Base-by-base conservation (phyloP, 768 basidiomycete species). In the Podaxis sp. region DNA sequence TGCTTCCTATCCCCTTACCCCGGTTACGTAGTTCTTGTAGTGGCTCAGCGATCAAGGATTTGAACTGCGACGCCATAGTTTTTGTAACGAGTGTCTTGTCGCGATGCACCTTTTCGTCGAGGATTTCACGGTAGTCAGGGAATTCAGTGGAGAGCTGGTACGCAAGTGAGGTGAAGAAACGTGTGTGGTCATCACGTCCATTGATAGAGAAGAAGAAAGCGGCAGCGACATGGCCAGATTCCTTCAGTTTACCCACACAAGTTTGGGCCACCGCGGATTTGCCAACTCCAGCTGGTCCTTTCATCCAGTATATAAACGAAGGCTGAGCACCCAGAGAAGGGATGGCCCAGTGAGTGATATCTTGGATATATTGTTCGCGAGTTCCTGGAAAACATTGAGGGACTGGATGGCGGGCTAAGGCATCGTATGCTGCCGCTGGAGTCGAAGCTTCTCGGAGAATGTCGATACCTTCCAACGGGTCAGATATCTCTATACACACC, bases 341-440 rank as follows among this genome's bases (percentile, higher is more conserved):
- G 15, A 26, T 5, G 26, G n/a, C 51, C 60, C 60, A 62, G 1
- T 33, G 37, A 22, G 33, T 37, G 56, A 65, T 62, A 36, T 65
- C 61, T 28, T 37, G 17, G 20, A 65, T 59, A 36, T 59, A 20
- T 40, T 63, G 24, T 20, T 13, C n/a, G 17, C 65, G 46, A 20
- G 60, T 65, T 7, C 65, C 65, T 4, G 51, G 49, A 22, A 62
- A 58, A 56, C 65, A 65, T 50, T 48, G 55, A 5, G 65, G 61
- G 1, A 57, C 50, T 22, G 54, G 57, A 10, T 24, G 38, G 11
- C 55, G 38, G n/a, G 3, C 24, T 17, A 20, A 2, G 8, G 40
- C 22, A 24, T 56, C 55, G 44, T 24, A 44, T 22, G 38, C 37
- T 4, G 55, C 55, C 40, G 44, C 55, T 4, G 55, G 38, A 26